phyloP scores from a whole-genome alignment of 495 filamentous ascomycete species.

The Alectoria sarmentosa region DNA sequence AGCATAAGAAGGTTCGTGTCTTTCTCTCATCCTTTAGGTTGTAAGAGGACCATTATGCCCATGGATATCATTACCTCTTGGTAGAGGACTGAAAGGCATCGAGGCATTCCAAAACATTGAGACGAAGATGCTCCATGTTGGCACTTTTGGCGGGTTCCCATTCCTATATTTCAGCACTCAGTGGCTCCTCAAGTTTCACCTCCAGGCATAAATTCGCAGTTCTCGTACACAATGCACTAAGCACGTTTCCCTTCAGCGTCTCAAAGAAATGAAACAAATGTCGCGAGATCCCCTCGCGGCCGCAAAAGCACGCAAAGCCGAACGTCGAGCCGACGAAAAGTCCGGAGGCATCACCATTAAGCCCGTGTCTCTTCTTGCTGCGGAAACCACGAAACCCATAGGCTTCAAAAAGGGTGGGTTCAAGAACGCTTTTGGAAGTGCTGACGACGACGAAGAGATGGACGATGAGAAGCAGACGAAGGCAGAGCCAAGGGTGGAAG shows the following conservation, averaged over 20 bases:
- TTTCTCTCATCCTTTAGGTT: too few species aligned
- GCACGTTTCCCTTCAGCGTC: slow-evolving; percentile 34
- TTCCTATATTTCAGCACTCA: background rate
- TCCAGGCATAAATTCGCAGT: background rate
- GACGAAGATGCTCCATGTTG: background rate
- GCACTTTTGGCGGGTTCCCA: background rate
- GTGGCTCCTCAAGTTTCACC: background rate
- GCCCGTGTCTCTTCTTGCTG: slow-evolving; percentile 18
- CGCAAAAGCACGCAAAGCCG: slow-evolving; percentile 59
- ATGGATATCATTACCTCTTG: background rate
- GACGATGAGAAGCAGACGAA: slow-evolving; percentile 50
- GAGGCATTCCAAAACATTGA: background rate
- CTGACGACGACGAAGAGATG: slow-evolving; percentile 38
- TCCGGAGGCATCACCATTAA: slow-evolving; percentile 37
- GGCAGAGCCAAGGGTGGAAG: slow-evolving; percentile 45
- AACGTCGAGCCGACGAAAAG: slow-evolving; percentile 58
- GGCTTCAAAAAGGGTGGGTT: slow-evolving; percentile 60
- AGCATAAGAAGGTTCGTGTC: slow-evolving; percentile 44
- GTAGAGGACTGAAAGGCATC: background rate
- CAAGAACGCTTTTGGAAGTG: slow-evolving; percentile 51
- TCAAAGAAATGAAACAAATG: slow-evolving; percentile 56
- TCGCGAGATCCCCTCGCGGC: slow-evolving; percentile 50
- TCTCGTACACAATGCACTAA: background rate
- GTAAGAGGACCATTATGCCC: background rate
- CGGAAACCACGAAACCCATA: slow-evolving; percentile 21